These are phyloP conservation scores for Phaffomyces thermotolerans DNA, from an alignment of 805 yeast species.

Conservation along the genomic window DNA sequence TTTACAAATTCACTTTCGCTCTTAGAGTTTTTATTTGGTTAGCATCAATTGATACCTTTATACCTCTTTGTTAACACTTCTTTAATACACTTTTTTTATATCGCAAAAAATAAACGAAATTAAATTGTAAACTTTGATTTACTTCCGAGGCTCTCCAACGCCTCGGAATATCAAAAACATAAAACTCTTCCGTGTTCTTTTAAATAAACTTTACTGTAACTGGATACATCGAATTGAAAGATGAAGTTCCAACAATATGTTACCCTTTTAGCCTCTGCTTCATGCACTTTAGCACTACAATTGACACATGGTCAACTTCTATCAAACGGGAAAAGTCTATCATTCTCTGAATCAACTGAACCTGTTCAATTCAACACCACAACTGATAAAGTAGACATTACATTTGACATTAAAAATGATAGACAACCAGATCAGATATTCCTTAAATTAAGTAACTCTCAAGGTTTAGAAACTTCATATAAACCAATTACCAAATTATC, in stretches of 20 bases:
- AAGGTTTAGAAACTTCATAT: slow-evolving; percentile 20
- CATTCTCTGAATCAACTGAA: slow-evolving; percentile 2
- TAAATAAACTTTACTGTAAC: too few relatives aligned
- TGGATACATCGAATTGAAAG: not conserved
- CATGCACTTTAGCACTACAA: slow-evolving; percentile 12
- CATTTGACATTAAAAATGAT: slow-evolving; percentile 11
- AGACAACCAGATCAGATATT: slow-evolving; percentile 22
- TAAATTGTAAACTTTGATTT: too few relatives aligned
- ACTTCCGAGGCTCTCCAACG: too few relatives aligned
- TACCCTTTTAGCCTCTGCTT: slow-evolving; percentile 8
- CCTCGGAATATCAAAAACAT: too few relatives aligned
- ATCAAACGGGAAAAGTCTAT: not conserved
- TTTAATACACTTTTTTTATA: too few relatives aligned
- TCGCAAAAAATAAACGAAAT: too few relatives aligned
- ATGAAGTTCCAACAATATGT: slow-evolving; percentile 15
- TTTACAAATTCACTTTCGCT: not conserved
- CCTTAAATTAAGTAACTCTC: slow-evolving; percentile 13
- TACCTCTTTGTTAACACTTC: too few relatives aligned
- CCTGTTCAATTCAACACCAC: slow-evolving; percentile 14
- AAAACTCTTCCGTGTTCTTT: too few relatives aligned
- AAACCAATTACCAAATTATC: slow-evolving; percentile 18
- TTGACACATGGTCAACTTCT: slow-evolving; percentile 12
- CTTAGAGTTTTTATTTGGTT: not conserved
- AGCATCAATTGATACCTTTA: too few relatives aligned
- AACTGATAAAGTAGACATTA: slow-evolving; percentile 12